Evolutionary conservation across 257 asterid genomes (phyloP).

Genomic region (Galeopsis tetrahit): DNA sequence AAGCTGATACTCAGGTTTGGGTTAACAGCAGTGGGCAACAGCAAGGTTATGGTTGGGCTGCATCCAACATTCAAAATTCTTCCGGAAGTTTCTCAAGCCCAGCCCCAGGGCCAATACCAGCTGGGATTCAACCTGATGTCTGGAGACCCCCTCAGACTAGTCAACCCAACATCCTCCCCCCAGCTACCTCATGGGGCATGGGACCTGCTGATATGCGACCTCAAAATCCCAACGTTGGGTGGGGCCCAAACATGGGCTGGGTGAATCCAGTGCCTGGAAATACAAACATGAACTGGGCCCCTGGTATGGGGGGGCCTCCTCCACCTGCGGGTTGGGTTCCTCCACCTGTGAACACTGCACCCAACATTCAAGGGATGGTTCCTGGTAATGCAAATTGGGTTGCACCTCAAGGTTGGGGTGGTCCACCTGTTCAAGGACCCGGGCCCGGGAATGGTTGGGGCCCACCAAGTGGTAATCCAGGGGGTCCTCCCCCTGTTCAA

Average conservation of each 20-base stretch:
- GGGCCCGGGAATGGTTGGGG: slow-evolving; percentile 53
- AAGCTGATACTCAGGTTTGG: slow-evolving; percentile 48
- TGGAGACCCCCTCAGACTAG: slow-evolving; percentile 63
- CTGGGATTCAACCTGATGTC: slow-evolving; percentile 62
- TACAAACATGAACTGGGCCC: slow-evolving; percentile 61
- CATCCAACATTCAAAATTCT: slow-evolving; percentile 54
- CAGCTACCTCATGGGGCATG: slow-evolving; percentile 57
- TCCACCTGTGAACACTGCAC: slow-evolving; percentile 47
- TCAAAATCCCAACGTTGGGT: slow-evolving; percentile 57
- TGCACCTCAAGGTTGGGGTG: slow-evolving; percentile 47
- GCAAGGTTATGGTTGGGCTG: slow-evolving; percentile 61
- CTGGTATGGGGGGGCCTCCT: slow-evolving; percentile 47
- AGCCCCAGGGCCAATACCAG: slow-evolving; percentile 44
- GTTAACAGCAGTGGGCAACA: slow-evolving; percentile 45
- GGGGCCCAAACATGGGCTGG: slow-evolving; percentile 80
- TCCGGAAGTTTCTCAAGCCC: slow-evolving; percentile 55
- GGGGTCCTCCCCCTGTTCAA: slow-evolving; percentile 55
- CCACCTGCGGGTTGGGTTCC: slow-evolving; percentile 59
- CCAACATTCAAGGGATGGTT: slow-evolving; percentile 36
- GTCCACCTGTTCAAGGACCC: slow-evolving; percentile 55
- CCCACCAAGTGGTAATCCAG: slow-evolving; percentile 50
- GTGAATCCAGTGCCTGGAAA: slow-evolving; percentile 50
- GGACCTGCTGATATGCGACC: slow-evolving; percentile 54
- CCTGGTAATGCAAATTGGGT: slow-evolving; percentile 60
- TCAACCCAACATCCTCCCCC: slow-evolving; percentile 62